Evolutionary conservation across 2,329 filamentous ascomycete genomes (phyloP), one percentile per base, ranked within the genome.

Genomic region (Penicillium sp.): DNA sequence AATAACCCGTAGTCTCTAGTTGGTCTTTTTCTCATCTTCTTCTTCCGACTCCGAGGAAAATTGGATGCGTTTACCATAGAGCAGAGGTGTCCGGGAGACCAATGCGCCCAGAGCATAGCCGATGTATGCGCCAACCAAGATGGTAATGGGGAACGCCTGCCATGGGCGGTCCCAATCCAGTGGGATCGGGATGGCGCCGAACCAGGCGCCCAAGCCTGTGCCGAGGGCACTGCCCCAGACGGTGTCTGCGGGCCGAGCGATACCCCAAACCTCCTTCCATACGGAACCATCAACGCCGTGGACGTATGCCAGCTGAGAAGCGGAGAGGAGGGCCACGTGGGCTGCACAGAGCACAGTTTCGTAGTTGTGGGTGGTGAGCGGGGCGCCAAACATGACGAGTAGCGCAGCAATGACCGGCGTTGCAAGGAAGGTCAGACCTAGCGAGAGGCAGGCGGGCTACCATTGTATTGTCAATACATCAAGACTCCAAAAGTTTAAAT

Each of bases 121-220:
- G 6, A 85, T 75, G 73, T 96, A 97, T 18, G 89, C 81, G 2
- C 94, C 94, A 2, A 84, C 86, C 4, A 97, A 76, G 55, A 99
- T 89, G 0, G 94, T 99, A 46, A 97, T 88, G 0, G 94, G 94
- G 89, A 93, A 99, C 73, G 88, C 90, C 83, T 99, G 94, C 94
- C 94, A 99, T 65, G 96, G 92, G n/a, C 94, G 86, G 73, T 99
- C 94, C 82, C 93, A 97, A 73, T 99, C 94, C 63, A 99, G 79
- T 2, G 94, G 94, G 65, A 99, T 97, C 0, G 95, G 94, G 51
- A 97, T 85, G 7, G 94, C 94, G 3, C 94, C 94, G 41, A 96
- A 77, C 94, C 94, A 97, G 40, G 90, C 91, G 6, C 94, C 94
- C 1, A 93, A 67, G 25, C 88, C 78, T 0, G 86, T 86, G 5